Evolutionary conservation across 331 rosid species (phyloP), one percentile per base, ranked within the genome.

Genomic region (Rhamnella rubrinervis): DNA sequence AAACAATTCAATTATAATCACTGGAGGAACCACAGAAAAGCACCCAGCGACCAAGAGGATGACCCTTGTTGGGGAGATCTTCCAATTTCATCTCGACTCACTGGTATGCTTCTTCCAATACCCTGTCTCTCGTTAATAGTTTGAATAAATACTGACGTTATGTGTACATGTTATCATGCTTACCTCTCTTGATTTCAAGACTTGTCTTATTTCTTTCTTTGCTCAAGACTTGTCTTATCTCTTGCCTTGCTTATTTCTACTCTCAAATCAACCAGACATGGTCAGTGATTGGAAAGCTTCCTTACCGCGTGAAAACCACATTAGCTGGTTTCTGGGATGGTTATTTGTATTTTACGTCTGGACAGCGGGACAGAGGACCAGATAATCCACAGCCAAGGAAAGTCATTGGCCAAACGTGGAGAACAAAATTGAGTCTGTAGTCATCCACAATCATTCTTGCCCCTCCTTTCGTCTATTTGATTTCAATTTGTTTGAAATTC

Each of bases 261-360:
- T 40, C 8, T 46, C n/a, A 35, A 66, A 20, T 37, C 18, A 66
- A 50, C 71, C 83, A 93, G 97, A 86, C 72, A 49, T 93, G 97
- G 98, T 83, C 97, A 25, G 98, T 93, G 81, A 84, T 93, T 9
- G 97, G 98, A 72, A 93, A 74, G 84, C 96, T 93, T 79, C 98
- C 97, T 31, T 93, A 79, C 67, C 84, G 97, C 25, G 80, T 90
- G 31, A 93, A 93, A 78, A 93, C 97, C 26, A 88, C 97, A 41
- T 75, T 88, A 78, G 73, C 90, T 55, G 97, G 89, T 11, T 86
- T 68, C 47, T 93, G 91, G 90, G 77, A 90, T 64, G 97, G 97
- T 70, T 90, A 86, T 88, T 62, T 93, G 68, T 93, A 90, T 75
- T 93, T 93, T 23, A 93, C 98, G 7, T 93, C 96, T 1, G 96